Percentiles rank a stretch among this genome's conserved stretches.
Evolutionary conservation across 371 early-diverging fungal species (phyloP).

Genomic region (Ecytonucleospora hepatopenaei): DNA sequence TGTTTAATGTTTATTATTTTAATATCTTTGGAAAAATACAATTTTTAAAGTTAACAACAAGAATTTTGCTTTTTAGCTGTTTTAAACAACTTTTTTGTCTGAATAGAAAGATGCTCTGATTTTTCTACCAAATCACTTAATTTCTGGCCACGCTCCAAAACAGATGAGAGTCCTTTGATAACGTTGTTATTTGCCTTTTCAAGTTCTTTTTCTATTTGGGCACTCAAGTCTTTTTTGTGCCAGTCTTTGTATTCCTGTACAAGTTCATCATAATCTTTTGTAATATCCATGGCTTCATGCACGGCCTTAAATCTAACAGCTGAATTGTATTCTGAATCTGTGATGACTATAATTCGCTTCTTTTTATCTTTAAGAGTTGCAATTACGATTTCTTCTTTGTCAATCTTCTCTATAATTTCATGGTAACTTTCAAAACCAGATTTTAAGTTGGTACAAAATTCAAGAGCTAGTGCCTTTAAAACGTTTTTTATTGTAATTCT

Average conservation of each 20-base stretch:
- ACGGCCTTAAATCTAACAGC: constrained; percentile 3
- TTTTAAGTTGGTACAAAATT: neutral
- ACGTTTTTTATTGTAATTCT: constrained; percentile 39
- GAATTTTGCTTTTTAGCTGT: constrained; percentile 86
- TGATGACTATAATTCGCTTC: constrained; percentile 4
- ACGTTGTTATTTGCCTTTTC: constrained; percentile 88
- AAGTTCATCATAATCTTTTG: constrained; percentile 25
- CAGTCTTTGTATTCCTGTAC: constrained; percentile 53
- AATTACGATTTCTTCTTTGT: constrained; percentile 4
- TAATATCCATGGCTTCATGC: neutral
- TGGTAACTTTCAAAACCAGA: neutral
- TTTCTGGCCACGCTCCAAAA: constrained; percentile 84
- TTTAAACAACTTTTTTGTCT: constrained; percentile 90
- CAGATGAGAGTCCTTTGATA: constrained; percentile 81
- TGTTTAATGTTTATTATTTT: neutral
- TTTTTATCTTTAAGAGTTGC: neutral
- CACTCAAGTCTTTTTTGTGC: constrained; percentile 64
- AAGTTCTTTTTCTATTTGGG: constrained; percentile 83
- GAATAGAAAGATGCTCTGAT: constrained; percentile 70
- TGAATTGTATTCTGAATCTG: constrained; percentile 13
- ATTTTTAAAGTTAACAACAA: constrained; percentile 60
- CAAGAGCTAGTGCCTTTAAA: constrained; percentile 29
- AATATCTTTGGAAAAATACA: neutral
- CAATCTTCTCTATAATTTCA: constrained; percentile 18
- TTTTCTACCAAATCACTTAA: constrained; percentile 78